These are phyloP conservation scores for Batkoa obscura DNA, from an alignment of 371 early-diverging fungal genomes.

Conservation along the genomic window DNA sequence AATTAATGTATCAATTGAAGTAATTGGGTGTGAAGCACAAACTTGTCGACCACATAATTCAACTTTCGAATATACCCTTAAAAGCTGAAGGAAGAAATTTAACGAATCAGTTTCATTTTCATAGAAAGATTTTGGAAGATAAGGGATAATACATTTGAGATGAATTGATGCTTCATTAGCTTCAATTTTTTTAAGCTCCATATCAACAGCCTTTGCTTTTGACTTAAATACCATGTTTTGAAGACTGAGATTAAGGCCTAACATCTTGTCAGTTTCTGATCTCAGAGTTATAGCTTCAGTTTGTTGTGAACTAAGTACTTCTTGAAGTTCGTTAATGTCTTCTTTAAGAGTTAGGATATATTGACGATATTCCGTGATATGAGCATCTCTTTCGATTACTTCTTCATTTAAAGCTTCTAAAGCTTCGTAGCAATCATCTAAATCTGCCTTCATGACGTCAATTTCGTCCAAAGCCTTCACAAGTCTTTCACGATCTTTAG, in stretches of 20 bases:
- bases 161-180: conserved; percentile 62
- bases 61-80: conserved; percentile 61
- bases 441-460: conserved; percentile 43
- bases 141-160: conserved; percentile 48
- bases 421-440: conserved; percentile 35
- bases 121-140: conserved; percentile 69
- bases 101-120: conserved; percentile 61
- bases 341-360: conserved; percentile 55
- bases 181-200: conserved; percentile 72
- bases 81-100: conserved; percentile 45
- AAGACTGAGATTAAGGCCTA: conserved; percentile 60
- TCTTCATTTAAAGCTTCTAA: conserved; percentile 55
- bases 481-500: conserved; percentile 69
- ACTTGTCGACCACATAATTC: conserved; percentile 53
- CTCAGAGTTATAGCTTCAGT: conserved; percentile 24
- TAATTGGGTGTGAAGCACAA: background rate
- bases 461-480: conserved; percentile 70
- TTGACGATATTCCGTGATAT: conserved; percentile 69
- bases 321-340: conserved; percentile 44
- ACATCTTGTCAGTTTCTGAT: conserved; percentile 65
- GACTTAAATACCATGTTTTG: conserved; percentile 66
- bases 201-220: conserved; percentile 70
- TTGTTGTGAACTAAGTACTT: conserved; percentile 31
- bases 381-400: conserved; percentile 64
- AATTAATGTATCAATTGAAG: background rate